Conservation (phyloP, 208 protist genomes). For the Acanthamoeba rhysodes region DNA sequence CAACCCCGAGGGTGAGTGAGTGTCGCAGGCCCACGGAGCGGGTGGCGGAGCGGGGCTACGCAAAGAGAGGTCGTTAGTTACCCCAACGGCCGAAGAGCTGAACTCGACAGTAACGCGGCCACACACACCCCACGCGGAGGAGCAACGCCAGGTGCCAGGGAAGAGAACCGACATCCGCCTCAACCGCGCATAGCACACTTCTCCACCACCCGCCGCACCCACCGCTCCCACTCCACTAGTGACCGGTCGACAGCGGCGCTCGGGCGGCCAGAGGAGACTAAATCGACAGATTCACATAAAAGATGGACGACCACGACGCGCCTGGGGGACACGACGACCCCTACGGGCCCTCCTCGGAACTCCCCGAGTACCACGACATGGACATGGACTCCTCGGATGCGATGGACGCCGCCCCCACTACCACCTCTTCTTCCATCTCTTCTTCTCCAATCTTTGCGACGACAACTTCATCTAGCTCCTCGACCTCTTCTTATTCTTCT, state of each 20-base stretch:
- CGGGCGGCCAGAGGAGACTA: no score
- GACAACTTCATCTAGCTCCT: neutral
- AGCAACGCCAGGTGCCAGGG: no score
- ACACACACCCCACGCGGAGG: no score
- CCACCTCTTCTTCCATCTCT: neutral
- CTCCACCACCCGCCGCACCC: no score
- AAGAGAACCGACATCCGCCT: no score
- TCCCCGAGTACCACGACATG: neutral
- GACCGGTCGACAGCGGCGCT: no score
- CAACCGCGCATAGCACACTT: neutral
- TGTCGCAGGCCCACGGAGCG: no score
- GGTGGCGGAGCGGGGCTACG: no score
- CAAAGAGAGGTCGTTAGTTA: neutral
- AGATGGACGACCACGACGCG: slow-evolving; percentile 1
- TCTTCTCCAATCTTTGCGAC: neutral
- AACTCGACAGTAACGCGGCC: neutral
- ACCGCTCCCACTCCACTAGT: no score
- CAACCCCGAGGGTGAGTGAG: neutral
- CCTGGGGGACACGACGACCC: neutral
- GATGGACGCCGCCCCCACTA: neutral
- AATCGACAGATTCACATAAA: neutral
- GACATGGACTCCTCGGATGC: neutral
- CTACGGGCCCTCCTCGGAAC: neutral
- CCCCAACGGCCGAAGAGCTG: no score
- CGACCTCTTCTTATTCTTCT: neutral